Evolutionary conservation across 2,329 filamentous ascomycete genomes (phyloP).

Genomic region (Ceratocystis eucalypticola): DNA sequence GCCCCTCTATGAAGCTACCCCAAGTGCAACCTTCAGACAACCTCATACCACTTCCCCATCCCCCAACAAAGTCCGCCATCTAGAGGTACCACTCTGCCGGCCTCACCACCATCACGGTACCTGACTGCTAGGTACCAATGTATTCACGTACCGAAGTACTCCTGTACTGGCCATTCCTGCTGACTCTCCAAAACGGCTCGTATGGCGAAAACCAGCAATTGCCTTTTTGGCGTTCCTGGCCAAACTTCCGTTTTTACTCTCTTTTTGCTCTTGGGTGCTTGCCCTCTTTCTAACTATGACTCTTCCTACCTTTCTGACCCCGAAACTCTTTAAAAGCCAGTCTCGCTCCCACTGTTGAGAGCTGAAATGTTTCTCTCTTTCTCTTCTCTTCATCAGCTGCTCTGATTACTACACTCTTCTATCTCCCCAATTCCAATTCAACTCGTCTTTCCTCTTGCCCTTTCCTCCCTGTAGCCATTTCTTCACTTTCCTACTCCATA

Average conservation of each 20-base stretch:
- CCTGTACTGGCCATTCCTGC: not conserved
- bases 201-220: not conserved
- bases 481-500: not conserved
- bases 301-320: not conserved
- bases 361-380: not conserved
- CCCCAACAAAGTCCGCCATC: slow-evolving; percentile 1
- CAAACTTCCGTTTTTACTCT: not conserved
- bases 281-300: not conserved
- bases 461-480: not conserved
- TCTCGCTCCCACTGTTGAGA: not conserved
- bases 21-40: not conserved
- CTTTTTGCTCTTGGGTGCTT: not conserved
- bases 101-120: not conserved
- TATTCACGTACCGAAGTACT: no score
- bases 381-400: not conserved
- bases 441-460: not conserved
- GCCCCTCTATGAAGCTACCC: not conserved
- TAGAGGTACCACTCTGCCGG: not conserved
- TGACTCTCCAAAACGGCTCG: slow-evolving; percentile 1
- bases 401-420: not conserved
- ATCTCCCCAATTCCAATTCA: not conserved
- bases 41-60: not conserved
- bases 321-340: not conserved
- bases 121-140: not conserved
- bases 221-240: not conserved